Conservation (phyloP, 768 basidiomycete genomes). For the Favolaschia claudopus region DNA sequence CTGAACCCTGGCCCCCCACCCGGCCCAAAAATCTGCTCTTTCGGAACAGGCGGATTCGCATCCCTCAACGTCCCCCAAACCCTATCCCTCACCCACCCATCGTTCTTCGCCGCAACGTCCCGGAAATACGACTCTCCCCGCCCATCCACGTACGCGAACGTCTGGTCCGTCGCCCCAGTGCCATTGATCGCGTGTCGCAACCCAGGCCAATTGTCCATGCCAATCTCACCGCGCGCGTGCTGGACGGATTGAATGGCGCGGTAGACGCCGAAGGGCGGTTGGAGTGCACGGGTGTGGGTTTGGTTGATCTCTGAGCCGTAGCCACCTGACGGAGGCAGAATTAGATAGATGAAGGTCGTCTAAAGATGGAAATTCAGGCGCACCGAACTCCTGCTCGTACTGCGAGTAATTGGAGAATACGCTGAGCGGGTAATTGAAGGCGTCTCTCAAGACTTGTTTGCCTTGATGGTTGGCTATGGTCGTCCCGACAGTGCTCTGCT, state of each 20-base stretch:
- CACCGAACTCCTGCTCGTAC: constrained; percentile 36
- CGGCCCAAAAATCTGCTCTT: constrained; percentile 38
- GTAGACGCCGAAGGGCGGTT: constrained; percentile 33
- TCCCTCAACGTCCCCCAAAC: constrained; percentile 41
- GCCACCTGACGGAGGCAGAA: constrained; percentile 26
- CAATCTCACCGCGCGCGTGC: constrained; percentile 39
- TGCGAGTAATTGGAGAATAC: constrained; percentile 42
- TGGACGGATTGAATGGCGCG: constrained; percentile 38
- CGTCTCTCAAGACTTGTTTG: constrained; percentile 50
- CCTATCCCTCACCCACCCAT: constrained; percentile 39
- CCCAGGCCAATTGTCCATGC: constrained; percentile 44
- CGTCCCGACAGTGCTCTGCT: constrained; percentile 57
- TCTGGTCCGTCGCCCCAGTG: constrained; percentile 39
- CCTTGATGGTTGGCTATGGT: constrained; percentile 59
- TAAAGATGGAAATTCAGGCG: constrained; percentile 2
- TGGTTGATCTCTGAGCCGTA: constrained; percentile 41
- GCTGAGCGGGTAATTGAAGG: constrained; percentile 59
- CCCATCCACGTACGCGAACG: constrained; percentile 39
- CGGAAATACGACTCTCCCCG: constrained; percentile 41
- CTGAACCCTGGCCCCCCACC: constrained; percentile 40
- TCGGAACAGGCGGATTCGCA: constrained; percentile 37
- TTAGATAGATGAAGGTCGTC: neutral
- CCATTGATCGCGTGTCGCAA: constrained; percentile 42
- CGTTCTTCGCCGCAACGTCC: constrained; percentile 40
- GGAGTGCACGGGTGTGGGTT: constrained; percentile 36